These are phyloP conservation scores for Nigrograna mackinnonii DNA, from an alignment of 2,329 filamentous ascomycete genomes.

Conservation along the genomic window DNA sequence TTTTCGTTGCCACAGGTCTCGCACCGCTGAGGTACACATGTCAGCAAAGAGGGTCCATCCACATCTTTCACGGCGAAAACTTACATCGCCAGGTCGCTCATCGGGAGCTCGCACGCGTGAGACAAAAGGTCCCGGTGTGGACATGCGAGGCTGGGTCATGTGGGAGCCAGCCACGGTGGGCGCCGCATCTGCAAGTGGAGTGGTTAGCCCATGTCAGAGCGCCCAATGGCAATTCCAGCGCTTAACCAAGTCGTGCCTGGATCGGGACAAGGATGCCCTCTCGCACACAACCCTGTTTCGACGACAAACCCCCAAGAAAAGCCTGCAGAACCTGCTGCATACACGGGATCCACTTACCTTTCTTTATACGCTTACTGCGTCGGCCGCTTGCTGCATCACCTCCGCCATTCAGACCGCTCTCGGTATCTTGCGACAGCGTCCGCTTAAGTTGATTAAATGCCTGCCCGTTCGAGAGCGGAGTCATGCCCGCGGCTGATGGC, in stretches of 20 bases:
- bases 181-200: conserved; percentile 50
- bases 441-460: conserved; percentile 71
- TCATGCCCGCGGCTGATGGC: conserved; percentile 50
- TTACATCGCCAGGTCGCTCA: conserved; percentile 62
- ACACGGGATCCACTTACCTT: conserved; percentile 59
- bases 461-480: conserved; percentile 56
- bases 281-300: conserved; percentile 23
- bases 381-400: conserved; percentile 56
- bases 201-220: conserved; percentile 22
- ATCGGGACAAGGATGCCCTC: conserved; percentile 22
- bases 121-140: conserved; percentile 66
- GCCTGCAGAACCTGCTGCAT: conserved; percentile 18
- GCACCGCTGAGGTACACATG: conserved; percentile 64
- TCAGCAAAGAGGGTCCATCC: conserved; percentile 26
- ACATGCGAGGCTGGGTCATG: conserved; percentile 91
- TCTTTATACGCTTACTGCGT: conserved; percentile 91
- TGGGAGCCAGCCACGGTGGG: conserved; percentile 94
- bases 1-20: conserved; percentile 84
- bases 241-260: conserved; percentile 18
- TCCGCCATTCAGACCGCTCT: conserved; percentile 65
- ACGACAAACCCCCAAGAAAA: conserved; percentile 12
- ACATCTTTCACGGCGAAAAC: conserved; percentile 14
- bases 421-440: conserved; percentile 59
- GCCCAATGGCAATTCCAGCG: conserved; percentile 21
- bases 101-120: conserved; percentile 58